Base-by-base conservation (phyloP, 179 eudicot species). In the Camellia oleifera region DNA sequence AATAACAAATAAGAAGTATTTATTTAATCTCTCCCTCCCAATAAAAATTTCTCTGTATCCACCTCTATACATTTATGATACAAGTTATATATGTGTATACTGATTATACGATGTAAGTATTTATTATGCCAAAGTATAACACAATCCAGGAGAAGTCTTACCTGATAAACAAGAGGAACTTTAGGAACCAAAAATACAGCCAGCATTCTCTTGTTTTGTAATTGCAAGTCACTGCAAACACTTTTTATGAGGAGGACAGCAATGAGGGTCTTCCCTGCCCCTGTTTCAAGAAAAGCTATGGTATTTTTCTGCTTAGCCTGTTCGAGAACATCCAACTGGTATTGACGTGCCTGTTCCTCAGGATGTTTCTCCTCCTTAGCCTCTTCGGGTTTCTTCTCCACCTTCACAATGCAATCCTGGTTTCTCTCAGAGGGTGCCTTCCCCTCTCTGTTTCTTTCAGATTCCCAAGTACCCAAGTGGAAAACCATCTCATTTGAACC, bases 141-240 rank as follows among this genome's bases (percentile, higher is more conserved):
- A 12, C 18, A 7, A 26, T 62, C 78, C 40, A 2, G 1, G 8
- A 66, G 20, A 62, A 77, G 70, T 44, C 50, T 69, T 82, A 96
- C 99, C 99, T 96, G 99, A 88, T 96, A 96, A 81, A 96, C 99
- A 63, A 96, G 89, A 4, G 99, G 98, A 83, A 96, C 98, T 84
- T 96, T 96, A 76, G 99, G 99, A 81, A 96, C 99, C 86, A 96
- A 83, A 88, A 96, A 96, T 13, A 96, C 92, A 52, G 99, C 92
- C 17, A 94, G 91, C 88, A 90, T 82, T 84, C 91, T 96, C 89
- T 83, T 94, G 85, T 88, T 88, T 78, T 87, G 88, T 82, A 72
- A 86, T 77, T 85, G 92, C 84, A 96, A 81, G 71, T 87, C 91
- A 80, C 73, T 70, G 78, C 73, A 86, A 62, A 92, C 80, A 78